Base-by-base conservation (phyloP, 495 filamentous ascomycete species). In the Penicillium turbatum region DNA sequence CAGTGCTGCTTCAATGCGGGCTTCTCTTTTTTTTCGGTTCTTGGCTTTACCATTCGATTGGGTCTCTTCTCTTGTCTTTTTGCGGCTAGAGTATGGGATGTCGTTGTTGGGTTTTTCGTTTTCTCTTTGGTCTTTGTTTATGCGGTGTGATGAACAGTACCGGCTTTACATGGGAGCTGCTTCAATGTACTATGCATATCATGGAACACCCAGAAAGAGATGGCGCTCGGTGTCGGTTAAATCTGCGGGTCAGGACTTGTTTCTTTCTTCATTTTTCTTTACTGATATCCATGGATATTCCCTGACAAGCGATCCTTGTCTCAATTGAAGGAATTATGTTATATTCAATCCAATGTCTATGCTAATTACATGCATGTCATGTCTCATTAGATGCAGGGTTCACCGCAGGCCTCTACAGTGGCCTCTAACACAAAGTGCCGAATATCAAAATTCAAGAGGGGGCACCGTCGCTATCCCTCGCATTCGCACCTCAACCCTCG, bases 301-400 rank as follows among this genome's bases (percentile, higher is more conserved):
- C 38, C 21, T 27, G 43, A 34, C 29, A 46, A 44, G 41, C 15
- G 26, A 21, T 34, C 31, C 46, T 15, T 48, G 46, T 38, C 31
- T 36, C 27, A 44, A 30, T 52, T 46, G 15, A 16, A 39, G 30
- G 42, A 32, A 16, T 47, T 32, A 38, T 61, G 45, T 8, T 38
- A 50, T 52, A 21, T 45, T 44, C 51, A 40, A 29, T 11, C 19
- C 16, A 35, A 48, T 50, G 34, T 62, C 53, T 64, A 59, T 61
- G 45, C 53, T 62, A 59, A 64, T 57, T 15, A 59, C 32, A 54
- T 34, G 46, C 53, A 54, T 27, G 17, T 64, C 59, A 54, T 64
- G 46, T 51, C 45, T 62, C 62, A 42, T 62, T 59, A 62, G 53
- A 35, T 47, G 56, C 53, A 56, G 43, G 38, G 51, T 43, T 39